Conservation (phyloP, 2,329 filamentous ascomycete species). For the Botryotinia calthae region DNA sequence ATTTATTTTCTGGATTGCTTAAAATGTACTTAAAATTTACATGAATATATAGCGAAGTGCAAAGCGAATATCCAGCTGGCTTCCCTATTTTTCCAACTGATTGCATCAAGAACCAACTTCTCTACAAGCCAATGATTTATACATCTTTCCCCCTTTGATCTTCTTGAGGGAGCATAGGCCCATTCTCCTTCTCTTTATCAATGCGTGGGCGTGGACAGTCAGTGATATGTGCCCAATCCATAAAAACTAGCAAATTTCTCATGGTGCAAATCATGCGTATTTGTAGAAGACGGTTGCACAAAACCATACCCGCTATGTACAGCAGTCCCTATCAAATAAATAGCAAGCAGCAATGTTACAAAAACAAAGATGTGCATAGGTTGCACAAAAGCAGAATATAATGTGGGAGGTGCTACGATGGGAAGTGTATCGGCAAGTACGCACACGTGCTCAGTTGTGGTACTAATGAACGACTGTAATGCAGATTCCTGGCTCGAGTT, state of each 20-base stretch:
- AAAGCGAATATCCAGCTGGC: background rate
- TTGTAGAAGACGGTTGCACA: background rate
- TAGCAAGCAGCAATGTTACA: background rate
- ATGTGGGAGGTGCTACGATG: conserved; percentile 45
- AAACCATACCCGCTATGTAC: background rate
- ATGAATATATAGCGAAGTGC: background rate
- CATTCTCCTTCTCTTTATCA: background rate
- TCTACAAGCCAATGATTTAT: background rate
- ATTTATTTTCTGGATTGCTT: background rate
- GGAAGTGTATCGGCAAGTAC: conserved; percentile 53
- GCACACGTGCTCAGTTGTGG: conserved; percentile 57
- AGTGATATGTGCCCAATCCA: background rate
- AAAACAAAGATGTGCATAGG: background rate
- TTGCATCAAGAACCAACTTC: background rate
- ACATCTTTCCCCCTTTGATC: background rate
- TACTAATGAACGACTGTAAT: conserved; percentile 52
- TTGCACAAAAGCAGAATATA: background rate
- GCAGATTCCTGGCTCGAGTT: background rate
- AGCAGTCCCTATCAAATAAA: background rate
- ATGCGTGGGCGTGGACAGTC: background rate
- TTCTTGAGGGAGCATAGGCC: background rate
- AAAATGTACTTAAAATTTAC: no score
- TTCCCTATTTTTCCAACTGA: background rate
- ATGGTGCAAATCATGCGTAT: background rate
- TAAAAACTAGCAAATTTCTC: background rate